Evolutionary conservation across 352 stramenopile genomes (phyloP).

Genomic region (Pythium biforme): DNA sequence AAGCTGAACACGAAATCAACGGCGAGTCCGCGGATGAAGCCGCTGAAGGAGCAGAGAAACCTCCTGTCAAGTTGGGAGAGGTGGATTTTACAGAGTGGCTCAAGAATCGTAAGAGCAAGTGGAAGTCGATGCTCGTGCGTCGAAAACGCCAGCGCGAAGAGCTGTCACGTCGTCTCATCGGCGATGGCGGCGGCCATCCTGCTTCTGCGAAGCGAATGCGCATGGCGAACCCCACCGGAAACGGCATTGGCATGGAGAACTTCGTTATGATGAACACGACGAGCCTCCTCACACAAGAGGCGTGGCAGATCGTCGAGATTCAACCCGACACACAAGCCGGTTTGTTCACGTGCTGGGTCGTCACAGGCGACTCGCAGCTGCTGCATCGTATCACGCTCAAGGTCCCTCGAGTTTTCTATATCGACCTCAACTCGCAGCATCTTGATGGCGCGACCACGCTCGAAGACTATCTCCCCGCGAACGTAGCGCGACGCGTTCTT

Average conservation of each 20-base stretch:
- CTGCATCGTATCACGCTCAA: conserved; percentile 74
- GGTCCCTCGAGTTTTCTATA: conserved; percentile 66
- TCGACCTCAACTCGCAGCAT: conserved; percentile 39
- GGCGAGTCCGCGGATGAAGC: conserved; percentile 18
- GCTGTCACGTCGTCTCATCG: conserved; percentile 39
- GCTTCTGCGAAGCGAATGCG: conserved; percentile 16
- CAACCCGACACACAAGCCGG: conserved; percentile 69
- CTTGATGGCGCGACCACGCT: conserved; percentile 42
- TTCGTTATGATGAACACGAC: conserved; percentile 63
- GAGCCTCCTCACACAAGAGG: conserved; percentile 53
- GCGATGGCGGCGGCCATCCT: conserved; percentile 28
- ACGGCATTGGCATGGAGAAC: conserved; percentile 75
- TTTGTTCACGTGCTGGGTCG: conserved; percentile 94
- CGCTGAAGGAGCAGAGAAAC: conserved; percentile 1
- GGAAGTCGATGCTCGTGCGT: conserved; percentile 55
- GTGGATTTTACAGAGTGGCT: conserved; percentile 62
- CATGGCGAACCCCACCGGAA: conserved; percentile 14
- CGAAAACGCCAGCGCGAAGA: conserved; percentile 61
- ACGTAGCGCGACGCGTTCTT: conserved; percentile 47
- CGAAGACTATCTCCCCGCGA: conserved; percentile 19
- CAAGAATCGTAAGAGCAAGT: conserved; percentile 69
- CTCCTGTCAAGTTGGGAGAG: conserved; percentile 53
- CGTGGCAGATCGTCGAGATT: conserved; percentile 84
- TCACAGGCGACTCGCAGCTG: conserved; percentile 83
- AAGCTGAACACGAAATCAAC: conserved; percentile 27